These are phyloP conservation scores for Arthrobotrys sphaeroides DNA, from an alignment of 2,329 filamentous ascomycete genomes.

Conservation along the genomic window DNA sequence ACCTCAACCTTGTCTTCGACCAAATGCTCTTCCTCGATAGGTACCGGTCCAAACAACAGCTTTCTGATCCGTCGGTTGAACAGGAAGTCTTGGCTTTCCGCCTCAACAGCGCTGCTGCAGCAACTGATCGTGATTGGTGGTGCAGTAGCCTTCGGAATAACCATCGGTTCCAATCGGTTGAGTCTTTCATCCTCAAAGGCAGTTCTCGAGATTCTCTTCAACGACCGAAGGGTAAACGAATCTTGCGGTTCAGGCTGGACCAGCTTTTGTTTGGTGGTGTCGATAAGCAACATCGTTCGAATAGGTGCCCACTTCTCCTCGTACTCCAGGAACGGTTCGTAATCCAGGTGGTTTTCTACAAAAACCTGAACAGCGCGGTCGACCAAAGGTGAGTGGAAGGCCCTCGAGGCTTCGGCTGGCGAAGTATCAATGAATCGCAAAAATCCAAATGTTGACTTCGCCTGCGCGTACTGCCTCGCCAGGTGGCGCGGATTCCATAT, in stretches of 20 bases:
- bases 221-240: constrained; percentile 61
- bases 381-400: constrained; percentile 76
- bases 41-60: constrained; percentile 74
- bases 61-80: constrained; percentile 83
- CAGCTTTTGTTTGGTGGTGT: constrained; percentile 36
- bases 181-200: constrained; percentile 76
- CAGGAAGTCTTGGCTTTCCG: constrained; percentile 75
- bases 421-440: constrained; percentile 85
- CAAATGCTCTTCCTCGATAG: constrained; percentile 75
- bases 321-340: constrained; percentile 42
- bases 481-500: constrained; percentile 87
- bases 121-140: constrained; percentile 85
- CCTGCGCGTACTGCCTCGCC: constrained; percentile 67
- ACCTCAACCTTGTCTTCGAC: constrained; percentile 77
- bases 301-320: constrained; percentile 73
- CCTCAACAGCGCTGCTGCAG: constrained; percentile 71
- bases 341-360: constrained; percentile 61
- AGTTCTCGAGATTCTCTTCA: constrained; percentile 80
- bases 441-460: constrained; percentile 81
- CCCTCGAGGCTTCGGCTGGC: constrained; percentile 74
- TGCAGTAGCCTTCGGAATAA: constrained; percentile 79
- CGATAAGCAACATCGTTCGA: constrained; percentile 83
- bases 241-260: constrained; percentile 1
- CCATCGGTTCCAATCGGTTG: constrained; percentile 80
- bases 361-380: constrained; percentile 73